Base-by-base conservation (phyloP, 805 yeast genomes). In the Candida incommunis region DNA sequence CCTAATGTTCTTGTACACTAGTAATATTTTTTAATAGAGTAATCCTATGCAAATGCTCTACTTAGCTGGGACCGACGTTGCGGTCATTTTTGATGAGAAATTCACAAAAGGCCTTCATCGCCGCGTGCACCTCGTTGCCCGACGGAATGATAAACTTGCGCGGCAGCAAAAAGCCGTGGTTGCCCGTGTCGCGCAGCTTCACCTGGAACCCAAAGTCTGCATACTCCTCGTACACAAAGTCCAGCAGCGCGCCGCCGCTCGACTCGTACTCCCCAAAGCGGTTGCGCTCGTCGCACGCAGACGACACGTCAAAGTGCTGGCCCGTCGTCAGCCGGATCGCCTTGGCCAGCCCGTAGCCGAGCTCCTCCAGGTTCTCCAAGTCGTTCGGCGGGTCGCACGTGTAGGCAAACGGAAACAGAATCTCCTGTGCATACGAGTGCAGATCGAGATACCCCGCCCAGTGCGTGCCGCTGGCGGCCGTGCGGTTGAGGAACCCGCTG, bases 171-270 rank as follows among this genome's bases (percentile, higher is more conserved):
- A 84, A 86, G 1, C 95, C 95, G 55, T 82, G 88, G 42, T 75
- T 71, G 0, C 95, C 94, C 18, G 81, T 74, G 57, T 85, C 95
- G 55, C 95, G 70, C 45, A 86, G 66, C 61, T 85, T 83, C 47
- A 86, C 64, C 55, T 83, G 94, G 62, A 79, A 80, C 1, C 94
- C 94, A 87, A 88, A 83, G 54, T 69, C 75, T 0, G 92, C 92
- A 48, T 78, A 72, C 55, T 78, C 75, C 61, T 82, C 86, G 56
- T 84, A 85, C 90, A 84, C 81, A 58, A 71, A 85, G 55, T 85
- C 95, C 53, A 85, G 66, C 1, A 84, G 80, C 2, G 85, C 74
- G 2, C 95, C 95, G 3, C 87, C 71, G 18, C 80, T 82, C 1
- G 92, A 88, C 59, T 83, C 92, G 7, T 11, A 31, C 5, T 31